Conservation (phyloP, 208 protist genomes). For the Wallacemonas sp. region DNA sequence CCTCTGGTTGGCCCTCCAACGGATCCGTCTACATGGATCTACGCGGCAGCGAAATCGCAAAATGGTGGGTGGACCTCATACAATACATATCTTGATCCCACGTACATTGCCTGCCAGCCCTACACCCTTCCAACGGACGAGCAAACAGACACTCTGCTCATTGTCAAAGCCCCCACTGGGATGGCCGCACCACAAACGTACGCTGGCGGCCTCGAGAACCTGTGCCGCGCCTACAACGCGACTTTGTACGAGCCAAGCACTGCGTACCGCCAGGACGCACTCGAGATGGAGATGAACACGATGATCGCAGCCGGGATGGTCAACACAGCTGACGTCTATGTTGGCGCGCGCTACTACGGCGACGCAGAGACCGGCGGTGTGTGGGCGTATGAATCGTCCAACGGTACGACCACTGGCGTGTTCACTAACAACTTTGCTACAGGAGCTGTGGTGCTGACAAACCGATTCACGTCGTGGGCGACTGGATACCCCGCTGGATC, state of each 20-base stretch:
- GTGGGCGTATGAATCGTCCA: neutral
- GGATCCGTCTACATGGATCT: neutral
- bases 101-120: neutral
- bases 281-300: neutral
- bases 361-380: neutral
- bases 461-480: conserved; percentile 5
- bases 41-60: neutral
- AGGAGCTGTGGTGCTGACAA: neutral
- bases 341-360: neutral
- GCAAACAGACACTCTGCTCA: neutral
- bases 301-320: neutral
- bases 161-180: neutral
- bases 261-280: neutral
- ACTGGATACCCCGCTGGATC: neutral
- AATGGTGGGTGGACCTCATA: neutral
- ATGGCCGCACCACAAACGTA: neutral
- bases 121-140: neutral
- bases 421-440: conserved; percentile 1
- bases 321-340: neutral
- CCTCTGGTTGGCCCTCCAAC: neutral
- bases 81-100: neutral
- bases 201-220: neutral
- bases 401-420: neutral
- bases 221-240: neutral
- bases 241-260: neutral